These are phyloP conservation scores for Euphorbia neoarborescens DNA, from an alignment of 441 rosid species.

Conservation along the genomic window DNA sequence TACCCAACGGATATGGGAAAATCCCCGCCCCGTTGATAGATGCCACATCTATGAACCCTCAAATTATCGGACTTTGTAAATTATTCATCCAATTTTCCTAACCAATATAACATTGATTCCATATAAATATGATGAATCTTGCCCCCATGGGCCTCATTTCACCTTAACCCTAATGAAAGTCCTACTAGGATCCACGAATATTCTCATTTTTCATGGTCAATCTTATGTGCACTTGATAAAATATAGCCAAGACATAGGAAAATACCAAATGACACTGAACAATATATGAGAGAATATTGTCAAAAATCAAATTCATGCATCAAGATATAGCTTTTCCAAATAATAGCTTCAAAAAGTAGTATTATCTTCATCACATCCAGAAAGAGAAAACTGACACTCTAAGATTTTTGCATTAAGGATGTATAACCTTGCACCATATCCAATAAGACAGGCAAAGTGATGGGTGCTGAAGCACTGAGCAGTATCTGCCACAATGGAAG, in stretches of 20 bases:
- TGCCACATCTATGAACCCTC: not conserved
- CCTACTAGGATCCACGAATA: not conserved
- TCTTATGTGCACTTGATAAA: not conserved
- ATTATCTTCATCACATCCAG: not conserved
- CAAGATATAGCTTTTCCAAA: not conserved
- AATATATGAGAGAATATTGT: not conserved
- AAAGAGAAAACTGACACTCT: not conserved
- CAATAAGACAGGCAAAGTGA: slow-evolving; percentile 96
- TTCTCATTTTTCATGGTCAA: not conserved
- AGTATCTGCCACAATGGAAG: slow-evolving; percentile 89
- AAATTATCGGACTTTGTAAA: not conserved
- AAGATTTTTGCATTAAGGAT: slow-evolving; percentile 15
- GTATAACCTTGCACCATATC: slow-evolving; percentile 91
- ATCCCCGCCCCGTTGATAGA: too few relatives aligned
- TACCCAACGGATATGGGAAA: too few relatives aligned
- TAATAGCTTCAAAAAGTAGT: not conserved
- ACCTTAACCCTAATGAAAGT: not conserved
- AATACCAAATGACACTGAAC: not conserved
- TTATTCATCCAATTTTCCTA: not conserved
- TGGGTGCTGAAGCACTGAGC: slow-evolving; percentile 99
- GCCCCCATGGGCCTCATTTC: not conserved
- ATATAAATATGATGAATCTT: not conserved
- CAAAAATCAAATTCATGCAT: not conserved
- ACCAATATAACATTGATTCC: not conserved
- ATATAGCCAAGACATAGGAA: not conserved